phyloP scores from a whole-genome alignment of 768 basidiomycete genomes.

The Lyophyllum atratum region DNA sequence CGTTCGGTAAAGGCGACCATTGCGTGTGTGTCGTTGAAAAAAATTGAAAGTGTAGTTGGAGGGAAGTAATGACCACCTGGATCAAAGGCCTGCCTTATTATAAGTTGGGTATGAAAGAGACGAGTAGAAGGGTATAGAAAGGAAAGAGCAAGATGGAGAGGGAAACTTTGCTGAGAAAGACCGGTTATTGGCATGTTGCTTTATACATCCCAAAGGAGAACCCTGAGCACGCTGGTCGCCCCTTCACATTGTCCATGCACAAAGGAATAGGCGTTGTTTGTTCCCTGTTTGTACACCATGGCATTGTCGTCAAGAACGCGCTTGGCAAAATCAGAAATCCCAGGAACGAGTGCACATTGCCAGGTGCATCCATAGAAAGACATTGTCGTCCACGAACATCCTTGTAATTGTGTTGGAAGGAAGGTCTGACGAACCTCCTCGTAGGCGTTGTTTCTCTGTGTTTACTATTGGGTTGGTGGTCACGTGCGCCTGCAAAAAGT shows the following conservation, averaged over 20 bases:
- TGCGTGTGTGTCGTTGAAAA: conserved; percentile 14
- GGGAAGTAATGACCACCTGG: conserved; percentile 34
- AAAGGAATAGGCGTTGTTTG: conserved; percentile 18
- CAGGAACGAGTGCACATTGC: background rate
- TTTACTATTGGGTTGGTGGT: background rate
- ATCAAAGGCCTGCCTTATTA: conserved; percentile 42
- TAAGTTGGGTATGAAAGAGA: conserved; percentile 19
- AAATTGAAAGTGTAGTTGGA: conserved; percentile 10
- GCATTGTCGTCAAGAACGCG: conserved; percentile 3
- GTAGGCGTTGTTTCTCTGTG: conserved; percentile 14
- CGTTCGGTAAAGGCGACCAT: conserved; percentile 30
- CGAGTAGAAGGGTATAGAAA: conserved; percentile 20
- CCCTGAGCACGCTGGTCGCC: conserved; percentile 19
- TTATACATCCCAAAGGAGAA: conserved; percentile 28
- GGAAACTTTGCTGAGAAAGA: conserved; percentile 18
- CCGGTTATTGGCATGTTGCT: conserved; percentile 21
- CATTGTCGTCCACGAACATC: background rate
- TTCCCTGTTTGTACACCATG: conserved; percentile 15
- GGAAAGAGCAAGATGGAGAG: conserved; percentile 21
- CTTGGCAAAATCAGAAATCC: conserved; percentile 12
- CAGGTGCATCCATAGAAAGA: background rate
- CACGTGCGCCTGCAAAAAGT: conserved; percentile 12
- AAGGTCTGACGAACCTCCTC: background rate
- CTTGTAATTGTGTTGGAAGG: background rate
- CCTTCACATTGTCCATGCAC: conserved; percentile 19